Evolutionary conservation across 805 yeast genomes (phyloP).

Genomic region (Ogataea salicorniae): DNA sequence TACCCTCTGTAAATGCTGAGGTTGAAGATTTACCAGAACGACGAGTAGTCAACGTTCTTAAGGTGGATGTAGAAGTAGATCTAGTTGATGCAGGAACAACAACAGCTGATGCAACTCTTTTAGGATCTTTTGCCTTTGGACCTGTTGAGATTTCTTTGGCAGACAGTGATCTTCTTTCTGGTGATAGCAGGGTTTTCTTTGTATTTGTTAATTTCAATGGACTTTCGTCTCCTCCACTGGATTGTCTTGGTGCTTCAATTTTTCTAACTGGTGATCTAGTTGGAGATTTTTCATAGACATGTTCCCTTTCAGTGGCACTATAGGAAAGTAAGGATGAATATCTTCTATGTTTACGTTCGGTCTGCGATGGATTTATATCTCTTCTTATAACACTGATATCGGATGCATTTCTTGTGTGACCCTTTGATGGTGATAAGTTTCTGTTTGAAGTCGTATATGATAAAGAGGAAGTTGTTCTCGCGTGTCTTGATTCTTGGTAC

Average conservation of each 20-base stretch:
- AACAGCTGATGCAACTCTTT: slow-evolving; percentile 38
- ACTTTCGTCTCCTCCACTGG: slow-evolving; percentile 11
- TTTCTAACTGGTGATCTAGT: slow-evolving; percentile 11
- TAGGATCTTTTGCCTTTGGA: slow-evolving; percentile 23
- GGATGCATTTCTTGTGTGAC: slow-evolving; percentile 41
- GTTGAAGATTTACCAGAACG: slow-evolving; percentile 54
- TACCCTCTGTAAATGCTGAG: slow-evolving; percentile 84
- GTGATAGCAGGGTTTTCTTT: slow-evolving; percentile 13
- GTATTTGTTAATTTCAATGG: slow-evolving; percentile 11
- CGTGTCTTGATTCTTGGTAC: slow-evolving; percentile 37
- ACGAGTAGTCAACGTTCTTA: slow-evolving; percentile 38
- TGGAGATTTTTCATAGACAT: slow-evolving; percentile 17
- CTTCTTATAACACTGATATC: slow-evolving; percentile 32
- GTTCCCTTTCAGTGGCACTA: slow-evolving; percentile 19
- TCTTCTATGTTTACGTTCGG: slow-evolving; percentile 40
- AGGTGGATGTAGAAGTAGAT: slow-evolving; percentile 31
- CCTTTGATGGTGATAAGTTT: slow-evolving; percentile 21
- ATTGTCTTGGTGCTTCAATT: slow-evolving; percentile 6
- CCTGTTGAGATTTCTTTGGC: slow-evolving; percentile 36
- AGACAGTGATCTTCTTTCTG: slow-evolving; percentile 46
- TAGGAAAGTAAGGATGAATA: slow-evolving; percentile 56
- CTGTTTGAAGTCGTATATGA: slow-evolving; percentile 21
- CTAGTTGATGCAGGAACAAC: slow-evolving; percentile 22
- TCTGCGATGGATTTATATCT: slow-evolving; percentile 5
- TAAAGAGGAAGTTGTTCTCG: slow-evolving; percentile 32